Conservation (phyloP, 257 asterid species). For the Parsonsia alboflavescens region DNA sequence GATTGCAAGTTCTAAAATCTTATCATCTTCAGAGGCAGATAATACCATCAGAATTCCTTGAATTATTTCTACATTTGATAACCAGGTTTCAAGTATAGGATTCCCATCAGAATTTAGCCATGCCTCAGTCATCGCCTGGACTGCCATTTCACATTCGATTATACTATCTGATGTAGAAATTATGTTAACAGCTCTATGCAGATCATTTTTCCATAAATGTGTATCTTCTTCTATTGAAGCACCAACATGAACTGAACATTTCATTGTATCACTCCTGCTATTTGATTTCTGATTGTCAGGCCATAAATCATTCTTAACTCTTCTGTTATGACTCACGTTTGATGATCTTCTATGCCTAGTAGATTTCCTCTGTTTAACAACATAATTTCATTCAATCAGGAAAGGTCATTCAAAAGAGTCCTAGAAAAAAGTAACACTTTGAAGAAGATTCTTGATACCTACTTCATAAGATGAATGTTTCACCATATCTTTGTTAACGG, state of each 20-base stretch:
- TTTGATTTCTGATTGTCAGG: slow-evolving; percentile 40
- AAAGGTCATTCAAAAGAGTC: neutral
- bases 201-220: slow-evolving; percentile 19
- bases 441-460: slow-evolving; percentile 28
- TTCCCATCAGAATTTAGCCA: slow-evolving; percentile 56
- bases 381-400: slow-evolving; percentile 4
- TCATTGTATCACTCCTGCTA: slow-evolving; percentile 44
- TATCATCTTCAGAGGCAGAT: slow-evolving; percentile 57
- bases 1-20: slow-evolving; percentile 61
- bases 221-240: slow-evolving; percentile 28
- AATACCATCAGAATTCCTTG: slow-evolving; percentile 61
- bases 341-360: slow-evolving; percentile 35
- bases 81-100: slow-evolving; percentile 25
- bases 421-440: neutral
- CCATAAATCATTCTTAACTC: slow-evolving; percentile 31
- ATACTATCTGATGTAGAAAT: slow-evolving; percentile 61
- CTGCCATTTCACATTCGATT: slow-evolving; percentile 56
- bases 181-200: slow-evolving; percentile 34
- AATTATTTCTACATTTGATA: slow-evolving; percentile 45
- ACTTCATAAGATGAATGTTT: slow-evolving; percentile 38
- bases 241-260: slow-evolving; percentile 22
- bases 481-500: slow-evolving; percentile 24
- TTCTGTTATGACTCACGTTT: slow-evolving; percentile 28
- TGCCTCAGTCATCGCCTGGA: slow-evolving; percentile 49
- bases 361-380: slow-evolving; percentile 40